phyloP scores from a whole-genome alignment of 2,329 filamentous ascomycete genomes.

The Macrophomina pseudophaseolina region DNA sequence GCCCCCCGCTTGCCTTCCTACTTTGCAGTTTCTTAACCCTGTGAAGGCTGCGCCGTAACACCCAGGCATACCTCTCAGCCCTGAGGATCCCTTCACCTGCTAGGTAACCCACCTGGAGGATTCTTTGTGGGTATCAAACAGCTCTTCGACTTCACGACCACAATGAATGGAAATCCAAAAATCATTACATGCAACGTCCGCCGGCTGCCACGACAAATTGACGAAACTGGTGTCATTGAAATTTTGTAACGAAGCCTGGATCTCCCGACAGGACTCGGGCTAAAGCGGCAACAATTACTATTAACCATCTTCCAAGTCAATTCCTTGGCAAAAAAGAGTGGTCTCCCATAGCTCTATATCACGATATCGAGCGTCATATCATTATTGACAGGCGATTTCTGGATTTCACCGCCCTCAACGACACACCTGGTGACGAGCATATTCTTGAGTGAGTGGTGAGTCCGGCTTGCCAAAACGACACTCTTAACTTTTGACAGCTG shows the following conservation, averaged over 20 bases:
- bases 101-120: too few species aligned
- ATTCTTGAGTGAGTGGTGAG: not conserved
- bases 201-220: not conserved
- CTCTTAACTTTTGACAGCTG: too few species aligned
- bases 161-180: not conserved
- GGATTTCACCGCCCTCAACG: constrained; percentile 3
- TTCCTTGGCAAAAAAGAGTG: not conserved
- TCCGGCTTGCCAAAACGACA: not conserved
- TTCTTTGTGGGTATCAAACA: too few species aligned
- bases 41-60: too few species aligned
- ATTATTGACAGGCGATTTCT: not conserved
- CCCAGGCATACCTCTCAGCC: too few species aligned
- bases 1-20: too few species aligned
- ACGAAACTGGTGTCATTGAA: not conserved
- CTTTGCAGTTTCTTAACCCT: too few species aligned
- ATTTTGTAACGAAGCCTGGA: not conserved
- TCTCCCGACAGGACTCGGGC: not conserved
- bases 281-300: not conserved
- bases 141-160: not conserved
- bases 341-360: not conserved
- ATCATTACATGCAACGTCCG: not conserved
- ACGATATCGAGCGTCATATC: not conserved
- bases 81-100: too few species aligned
- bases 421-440: not conserved
- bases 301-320: not conserved